Base-by-base conservation (phyloP, 2,329 filamentous ascomycete genomes). In the Hymenoscyphus occultus region DNA sequence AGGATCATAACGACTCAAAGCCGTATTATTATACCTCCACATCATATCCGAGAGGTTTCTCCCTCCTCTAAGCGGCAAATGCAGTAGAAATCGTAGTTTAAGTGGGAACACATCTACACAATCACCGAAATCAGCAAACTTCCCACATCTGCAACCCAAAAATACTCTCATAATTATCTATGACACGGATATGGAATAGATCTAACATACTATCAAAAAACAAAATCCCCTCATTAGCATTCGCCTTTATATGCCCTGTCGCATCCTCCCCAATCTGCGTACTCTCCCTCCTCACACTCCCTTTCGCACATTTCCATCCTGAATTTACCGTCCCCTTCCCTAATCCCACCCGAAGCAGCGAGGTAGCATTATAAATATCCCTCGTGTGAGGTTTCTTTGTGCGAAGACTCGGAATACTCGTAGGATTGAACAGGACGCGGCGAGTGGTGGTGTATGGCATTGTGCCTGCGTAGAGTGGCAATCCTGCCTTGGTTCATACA, bases 171-270 rank as follows among this genome's bases (percentile, higher is more conserved):
- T 56, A 14, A 22, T 39, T 10, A 31, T 5, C 13, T 19, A 39
- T 42, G 0, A 51, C 5, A 32, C 5, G 16, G 31, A 32, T 5
- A 32, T 22, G 22, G 5, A 48, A 3, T 39, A 3, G n/a, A 40
- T 28, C 28, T 22, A n/a, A 74, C 86, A 75, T 78, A 93, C 91
- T 96, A 75, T 96, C 93, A 73, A 98, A 89, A 79, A 96, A 99
- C 6, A 97, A 77, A 57, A 98, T 88, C 0, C 90, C 89, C 79
- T 98, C 92, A 71, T 93, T 90, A 1, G 88, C 79, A 2, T 82
- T 83, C 12, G 90, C 84, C n/a, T 84, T 81, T 70, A 98, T 97
- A 73, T 97, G 93, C 0, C 95, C 94, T 10, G 86, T 86, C 68
- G 90, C 87, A 71, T 90, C 83, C 69, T 86, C 85, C 61, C 84